Percentiles rank a stretch among this genome's conserved stretches.
These are phyloP conservation scores for Apiospora marii DNA, from an alignment of 2,329 filamentous ascomycete species.

Conservation along the genomic window DNA sequence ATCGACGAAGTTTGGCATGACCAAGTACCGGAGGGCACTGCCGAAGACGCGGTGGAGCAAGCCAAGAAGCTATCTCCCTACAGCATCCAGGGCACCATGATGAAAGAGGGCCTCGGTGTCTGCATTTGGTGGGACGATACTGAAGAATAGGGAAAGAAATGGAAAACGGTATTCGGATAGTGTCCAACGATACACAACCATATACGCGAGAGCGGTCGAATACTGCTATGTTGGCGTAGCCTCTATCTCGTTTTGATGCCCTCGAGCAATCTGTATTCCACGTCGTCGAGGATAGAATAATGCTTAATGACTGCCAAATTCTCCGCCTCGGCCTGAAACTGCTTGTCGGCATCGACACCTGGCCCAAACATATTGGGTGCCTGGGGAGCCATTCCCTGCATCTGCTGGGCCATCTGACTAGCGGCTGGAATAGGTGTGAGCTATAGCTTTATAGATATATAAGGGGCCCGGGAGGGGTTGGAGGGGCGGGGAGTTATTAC, in stretches of 20 bases:
- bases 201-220: neutral
- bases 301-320: constrained; percentile 96
- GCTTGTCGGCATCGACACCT: constrained; percentile 93
- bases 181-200: neutral
- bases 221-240: constrained; percentile 17
- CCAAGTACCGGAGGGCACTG: constrained; percentile 75
- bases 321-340: constrained; percentile 91
- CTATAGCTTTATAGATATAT: neutral
- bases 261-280: constrained; percentile 83
- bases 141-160: neutral
- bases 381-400: constrained; percentile 77
- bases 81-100: constrained; percentile 71
- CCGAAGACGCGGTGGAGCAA: constrained; percentile 62
- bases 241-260: constrained; percentile 51
- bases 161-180: neutral
- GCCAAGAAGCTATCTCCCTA: constrained; percentile 73
- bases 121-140: constrained; percentile 69
- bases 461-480: constrained; percentile 3
- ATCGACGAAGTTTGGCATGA: constrained; percentile 92
- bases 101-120: constrained; percentile 66
- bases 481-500: constrained; percentile 58
- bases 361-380: constrained; percentile 83
- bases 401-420: constrained; percentile 87
- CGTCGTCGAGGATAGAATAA: constrained; percentile 86
- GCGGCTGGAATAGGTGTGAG: constrained; percentile 68